phyloP scores from a whole-genome alignment of 345 rosid species.

The Pistacia atlantica region DNA sequence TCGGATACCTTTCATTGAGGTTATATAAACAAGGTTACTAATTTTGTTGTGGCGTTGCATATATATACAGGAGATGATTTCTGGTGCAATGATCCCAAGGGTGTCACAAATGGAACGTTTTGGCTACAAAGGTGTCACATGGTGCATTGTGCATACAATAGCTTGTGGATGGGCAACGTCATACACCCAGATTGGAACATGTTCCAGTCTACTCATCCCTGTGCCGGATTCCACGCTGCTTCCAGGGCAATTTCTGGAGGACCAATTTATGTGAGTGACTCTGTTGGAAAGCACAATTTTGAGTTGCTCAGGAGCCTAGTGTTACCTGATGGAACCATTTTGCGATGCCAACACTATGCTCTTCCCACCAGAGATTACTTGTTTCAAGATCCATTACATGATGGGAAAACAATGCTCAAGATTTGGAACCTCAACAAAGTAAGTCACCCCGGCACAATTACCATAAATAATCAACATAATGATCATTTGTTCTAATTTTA shows the following conservation, averaged over 20 bases:
- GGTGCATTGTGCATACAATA: slow-evolving; percentile 72
- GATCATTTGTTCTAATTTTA: no score
- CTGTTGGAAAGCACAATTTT: slow-evolving; percentile 53
- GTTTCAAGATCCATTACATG: slow-evolving; percentile 56
- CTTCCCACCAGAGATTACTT: slow-evolving; percentile 60
- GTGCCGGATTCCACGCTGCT: slow-evolving; percentile 66
- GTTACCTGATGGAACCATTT: slow-evolving; percentile 54
- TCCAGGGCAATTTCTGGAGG: slow-evolving; percentile 66
- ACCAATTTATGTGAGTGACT: slow-evolving; percentile 56
- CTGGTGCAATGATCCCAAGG: slow-evolving; percentile 63
- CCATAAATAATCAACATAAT: not conserved
- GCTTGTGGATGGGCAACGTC: slow-evolving; percentile 71
- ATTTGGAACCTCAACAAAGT: slow-evolving; percentile 71
- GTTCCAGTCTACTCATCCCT: slow-evolving; percentile 70
- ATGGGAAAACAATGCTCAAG: slow-evolving; percentile 67
- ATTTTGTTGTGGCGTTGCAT: not conserved
- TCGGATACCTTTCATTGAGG: not conserved
- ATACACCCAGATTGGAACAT: slow-evolving; percentile 76
- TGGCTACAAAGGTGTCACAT: slow-evolving; percentile 74
- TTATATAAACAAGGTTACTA: not conserved
- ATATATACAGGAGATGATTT: slow-evolving; percentile 54
- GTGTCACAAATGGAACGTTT: slow-evolving; percentile 59
- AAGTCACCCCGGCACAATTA: not conserved
- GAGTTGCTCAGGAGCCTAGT: slow-evolving; percentile 45
- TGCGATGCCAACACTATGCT: slow-evolving; percentile 54